phyloP scores from a whole-genome alignment of 2,329 filamentous ascomycete genomes.

The Amauroascus verrucosus region DNA sequence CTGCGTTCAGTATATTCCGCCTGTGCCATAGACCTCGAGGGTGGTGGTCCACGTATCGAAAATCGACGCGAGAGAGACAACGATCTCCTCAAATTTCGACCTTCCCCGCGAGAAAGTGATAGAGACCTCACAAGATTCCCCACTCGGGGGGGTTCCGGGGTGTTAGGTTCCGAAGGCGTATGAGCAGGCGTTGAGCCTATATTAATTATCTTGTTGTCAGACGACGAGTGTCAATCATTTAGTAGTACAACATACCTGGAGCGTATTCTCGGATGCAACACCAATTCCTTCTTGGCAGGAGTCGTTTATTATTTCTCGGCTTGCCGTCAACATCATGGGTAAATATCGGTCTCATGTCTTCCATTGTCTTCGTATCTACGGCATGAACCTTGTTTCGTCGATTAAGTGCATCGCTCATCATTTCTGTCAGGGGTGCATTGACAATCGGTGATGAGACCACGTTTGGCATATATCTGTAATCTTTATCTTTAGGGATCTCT shows the following conservation, averaged over 20 bases:
- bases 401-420: conserved; percentile 85
- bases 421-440: conserved; percentile 76
- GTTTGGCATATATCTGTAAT: conserved; percentile 96
- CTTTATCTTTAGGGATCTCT: conserved; percentile 71
- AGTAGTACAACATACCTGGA: conserved; percentile 46
- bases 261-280: conserved; percentile 80
- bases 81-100: conserved; percentile 31
- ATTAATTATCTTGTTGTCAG: conserved; percentile 35
- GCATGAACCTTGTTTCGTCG: conserved; percentile 72
- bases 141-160: conserved; percentile 21
- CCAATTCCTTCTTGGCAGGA: conserved; percentile 89
- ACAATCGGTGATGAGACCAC: conserved; percentile 89
- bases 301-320: conserved; percentile 76
- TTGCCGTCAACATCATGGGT: conserved; percentile 80
- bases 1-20: conserved; percentile 19
- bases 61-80: conserved; percentile 35
- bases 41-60: conserved; percentile 37
- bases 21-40: conserved; percentile 25
- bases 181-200: conserved; percentile 63
- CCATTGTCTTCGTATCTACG: conserved; percentile 64
- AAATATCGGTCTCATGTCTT: conserved; percentile 94
- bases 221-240: background rate
- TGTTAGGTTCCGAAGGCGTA: conserved; percentile 45
- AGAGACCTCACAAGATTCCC: conserved; percentile 47
- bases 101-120: conserved; percentile 50